Percentiles rank a stretch among this genome's conserved stretches.
Evolutionary conservation across 2,329 filamentous ascomycete species (phyloP).

Genomic region (Calcarisporium arbuscula): DNA sequence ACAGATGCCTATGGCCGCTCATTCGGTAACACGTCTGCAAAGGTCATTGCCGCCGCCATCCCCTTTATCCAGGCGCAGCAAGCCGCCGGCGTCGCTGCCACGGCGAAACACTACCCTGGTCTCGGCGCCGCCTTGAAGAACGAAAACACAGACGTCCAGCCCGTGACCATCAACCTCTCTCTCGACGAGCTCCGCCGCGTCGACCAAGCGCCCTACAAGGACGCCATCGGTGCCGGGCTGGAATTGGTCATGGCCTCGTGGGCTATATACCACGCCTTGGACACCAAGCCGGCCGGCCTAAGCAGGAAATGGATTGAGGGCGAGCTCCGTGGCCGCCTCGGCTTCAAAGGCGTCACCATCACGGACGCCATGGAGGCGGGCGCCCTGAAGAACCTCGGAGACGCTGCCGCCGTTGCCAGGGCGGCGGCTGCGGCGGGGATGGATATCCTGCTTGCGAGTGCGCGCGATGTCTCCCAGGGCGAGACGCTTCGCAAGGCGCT

Average conservation of each 20-base stretch:
- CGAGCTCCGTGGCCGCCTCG: slow-evolving; percentile 12
- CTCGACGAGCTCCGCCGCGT: slow-evolving; percentile 9
- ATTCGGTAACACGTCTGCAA: not conserved
- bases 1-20: not conserved
- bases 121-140: slow-evolving; percentile 11
- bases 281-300: slow-evolving; percentile 12
- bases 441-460: slow-evolving; percentile 13
- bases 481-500: slow-evolving; percentile 10
- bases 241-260: slow-evolving; percentile 14
- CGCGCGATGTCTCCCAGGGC: slow-evolving; percentile 12
- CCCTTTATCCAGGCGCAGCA: not conserved
- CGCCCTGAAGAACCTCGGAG: slow-evolving; percentile 7
- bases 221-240: slow-evolving; percentile 13
- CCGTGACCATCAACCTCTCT: slow-evolving; percentile 10
- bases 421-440: slow-evolving; percentile 12
- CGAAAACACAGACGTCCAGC: slow-evolving; percentile 11
- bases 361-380: slow-evolving; percentile 15
- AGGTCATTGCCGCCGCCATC: not conserved
- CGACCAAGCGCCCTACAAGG: slow-evolving; percentile 10
- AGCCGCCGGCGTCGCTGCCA: slow-evolving; percentile 5
- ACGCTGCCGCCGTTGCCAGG: slow-evolving; percentile 4
- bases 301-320: slow-evolving; percentile 13
- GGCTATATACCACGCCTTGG: slow-evolving; percentile 14
- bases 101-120: slow-evolving; percentile 15
- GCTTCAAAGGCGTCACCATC: slow-evolving; percentile 13